Conservation (phyloP, 768 basidiomycete species). For the Lentinus brumalis region DNA sequence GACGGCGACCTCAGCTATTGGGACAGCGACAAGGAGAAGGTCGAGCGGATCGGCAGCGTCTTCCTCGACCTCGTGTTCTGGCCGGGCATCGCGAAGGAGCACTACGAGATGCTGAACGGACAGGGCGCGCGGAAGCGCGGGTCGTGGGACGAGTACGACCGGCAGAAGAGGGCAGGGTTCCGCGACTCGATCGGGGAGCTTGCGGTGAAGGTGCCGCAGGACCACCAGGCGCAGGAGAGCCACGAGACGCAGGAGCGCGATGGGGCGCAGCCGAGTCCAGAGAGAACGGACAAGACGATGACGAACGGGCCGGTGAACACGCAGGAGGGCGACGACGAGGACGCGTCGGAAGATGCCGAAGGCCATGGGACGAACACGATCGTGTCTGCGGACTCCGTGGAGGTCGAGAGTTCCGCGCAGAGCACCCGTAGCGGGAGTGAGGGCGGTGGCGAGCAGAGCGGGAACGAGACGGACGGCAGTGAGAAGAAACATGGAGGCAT, state of each 20-base stretch:
- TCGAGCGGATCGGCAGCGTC: slow-evolving; percentile 30
- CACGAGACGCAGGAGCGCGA: slow-evolving; percentile 18
- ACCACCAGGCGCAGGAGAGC: slow-evolving; percentile 21
- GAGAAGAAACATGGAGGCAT: slow-evolving; percentile 27
- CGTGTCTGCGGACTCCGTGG: slow-evolving; percentile 15
- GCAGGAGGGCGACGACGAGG: slow-evolving; percentile 15
- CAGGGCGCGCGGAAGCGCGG: slow-evolving; percentile 26
- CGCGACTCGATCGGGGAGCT: slow-evolving; percentile 23
- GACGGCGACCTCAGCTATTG: slow-evolving; percentile 31
- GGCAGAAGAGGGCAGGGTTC: slow-evolving; percentile 27
- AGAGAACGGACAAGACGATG: slow-evolving; percentile 11
- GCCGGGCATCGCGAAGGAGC: slow-evolving; percentile 31
- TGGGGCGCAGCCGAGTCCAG: neutral
- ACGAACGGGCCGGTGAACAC: slow-evolving; percentile 20
- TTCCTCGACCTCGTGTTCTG: slow-evolving; percentile 29
- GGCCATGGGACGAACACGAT: slow-evolving; percentile 19
- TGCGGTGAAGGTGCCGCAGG: slow-evolving; percentile 10
- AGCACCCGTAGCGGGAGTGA: slow-evolving; percentile 18
- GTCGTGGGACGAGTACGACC: slow-evolving; percentile 31
- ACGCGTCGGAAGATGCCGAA: slow-evolving; percentile 3
- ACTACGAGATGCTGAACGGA: slow-evolving; percentile 26
- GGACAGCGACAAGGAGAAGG: slow-evolving; percentile 30
- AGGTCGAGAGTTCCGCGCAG: slow-evolving; percentile 15
- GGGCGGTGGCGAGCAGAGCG: slow-evolving; percentile 26
- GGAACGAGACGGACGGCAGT: slow-evolving; percentile 32